Conservation (phyloP, 768 basidiomycete genomes). For the Podaxis rugospora region DNA sequence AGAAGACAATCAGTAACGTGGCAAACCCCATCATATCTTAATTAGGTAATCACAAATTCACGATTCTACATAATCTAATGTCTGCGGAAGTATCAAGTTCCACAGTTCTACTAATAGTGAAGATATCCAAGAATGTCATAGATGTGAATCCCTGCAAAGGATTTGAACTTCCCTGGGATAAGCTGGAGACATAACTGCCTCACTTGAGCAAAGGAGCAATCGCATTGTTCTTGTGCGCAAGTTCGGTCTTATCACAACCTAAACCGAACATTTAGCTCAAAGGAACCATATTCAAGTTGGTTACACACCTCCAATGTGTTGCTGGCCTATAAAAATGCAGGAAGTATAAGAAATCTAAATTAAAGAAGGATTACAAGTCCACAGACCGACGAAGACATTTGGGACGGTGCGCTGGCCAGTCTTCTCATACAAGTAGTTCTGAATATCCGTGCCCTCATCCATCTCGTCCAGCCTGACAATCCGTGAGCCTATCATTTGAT, state of each 20-base stretch:
- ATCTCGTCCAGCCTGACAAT: conserved; percentile 51
- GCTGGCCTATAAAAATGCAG: conserved; percentile 28
- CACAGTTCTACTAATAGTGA: not conserved
- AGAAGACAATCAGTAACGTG: conserved; percentile 8
- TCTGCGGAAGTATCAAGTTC: not conserved
- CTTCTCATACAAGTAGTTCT: conserved; percentile 58
- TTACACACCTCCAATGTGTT: conserved; percentile 51
- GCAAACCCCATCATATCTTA: not conserved
- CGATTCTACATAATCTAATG: not conserved
- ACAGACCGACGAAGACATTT: conserved; percentile 71
- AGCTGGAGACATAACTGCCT: conserved; percentile 13
- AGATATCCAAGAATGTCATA: not conserved
- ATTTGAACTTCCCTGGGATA: not conserved
- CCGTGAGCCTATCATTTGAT: not conserved
- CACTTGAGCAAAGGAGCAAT: conserved; percentile 26
- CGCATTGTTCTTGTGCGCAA: conserved; percentile 25
- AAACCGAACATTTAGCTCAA: not conserved
- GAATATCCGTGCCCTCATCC: conserved; percentile 59
- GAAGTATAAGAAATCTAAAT: not conserved
- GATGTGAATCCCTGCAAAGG: not conserved
- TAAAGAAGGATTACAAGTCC: not conserved
- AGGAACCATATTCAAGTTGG: not conserved
- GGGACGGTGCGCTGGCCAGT: conserved; percentile 73
- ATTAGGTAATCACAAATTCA: not conserved
- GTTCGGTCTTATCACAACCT: conserved; percentile 37